Evolutionary conservation across 2,329 filamentous ascomycete genomes (phyloP), one percentile per base, ranked within the genome.

Genomic region (Fusarium sororula): DNA sequence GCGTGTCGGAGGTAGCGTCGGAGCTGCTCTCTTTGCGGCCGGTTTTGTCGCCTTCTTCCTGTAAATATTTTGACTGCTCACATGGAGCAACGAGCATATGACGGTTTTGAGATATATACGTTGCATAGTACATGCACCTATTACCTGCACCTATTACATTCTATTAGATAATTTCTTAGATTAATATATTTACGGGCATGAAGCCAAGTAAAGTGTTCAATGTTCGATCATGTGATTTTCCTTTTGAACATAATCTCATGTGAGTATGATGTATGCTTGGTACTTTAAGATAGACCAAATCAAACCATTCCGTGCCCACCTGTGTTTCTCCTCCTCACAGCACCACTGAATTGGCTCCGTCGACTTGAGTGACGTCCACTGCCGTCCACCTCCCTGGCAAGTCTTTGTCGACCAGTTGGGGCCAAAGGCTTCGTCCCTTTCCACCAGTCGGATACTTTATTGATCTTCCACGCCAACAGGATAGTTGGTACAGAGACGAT

Each of bases 21-120:
- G 56, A 26, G 62, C 66, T 17, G 56, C 56, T 47, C 38, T 70
- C 57, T 55, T 72, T 26, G 66, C 28, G 8, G 70, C 60, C 37
- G 69, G 69, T 48, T 65, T 70, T 37, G 65, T 72, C 39, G 70
- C 70, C 28, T 70, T 73, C 45, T 60, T 73, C 30, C 32, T 73
- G 69, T 73, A 73, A 45, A 69, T 63, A 41, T 47, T 55, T 54
- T 69, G 20, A 44, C 24, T 39, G 54, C 68, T 72, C 68, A 28
- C 1, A n/a, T 7, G 70, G 64, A 72, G 70, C 58, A 50, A 54
- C 39, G 68, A 63, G 53, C 32, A 72, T 44, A 64, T 59, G 55
- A 68, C 42, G 48, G 59, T 47, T 58, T 67, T 30, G 62, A 63
- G 58, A 68, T 53, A 68, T 37, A 68, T 71, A 64, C 64, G 62